Evolutionary conservation across 371 early-diverging fungal species (phyloP), one percentile per base, ranked within the genome.

Genomic region (Dinochytrium kinnereticum): DNA sequence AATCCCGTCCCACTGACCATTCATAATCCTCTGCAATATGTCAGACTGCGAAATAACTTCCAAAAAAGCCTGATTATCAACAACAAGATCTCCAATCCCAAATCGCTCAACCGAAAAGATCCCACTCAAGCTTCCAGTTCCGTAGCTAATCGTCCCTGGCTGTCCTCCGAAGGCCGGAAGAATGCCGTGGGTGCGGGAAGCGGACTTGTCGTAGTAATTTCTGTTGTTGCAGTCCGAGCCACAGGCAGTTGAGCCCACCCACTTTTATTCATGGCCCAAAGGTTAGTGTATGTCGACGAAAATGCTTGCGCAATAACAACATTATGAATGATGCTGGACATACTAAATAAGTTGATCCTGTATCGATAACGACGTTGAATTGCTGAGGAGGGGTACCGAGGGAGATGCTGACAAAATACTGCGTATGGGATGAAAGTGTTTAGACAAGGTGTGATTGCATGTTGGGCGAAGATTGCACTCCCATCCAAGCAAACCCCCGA

Each of bases 1-100:
- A 40, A 74, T 64, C 0, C 74, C 74, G 34, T 74, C 74, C 53
- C 70, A 69, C 17, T 26, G 51, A 19, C 64, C 51, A 13, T 2
- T 28, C 65, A 69, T 26, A 21, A 31, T 30, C 5, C 38, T 21
- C 30, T 49, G 44, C 34, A 74, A 59, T 28, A 24, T 28, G 0
- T 44, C 2, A 30, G 59, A 59, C 61, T 74, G 40, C 28, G 10
- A 13, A 13, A 33, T 37, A 30, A 69, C 74, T 2, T 64, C 64
- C 1, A 74, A 24, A 44, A 74, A 74, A 31, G 70, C 38, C 30
- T 51, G 40, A 19, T 50, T 64, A n/a, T 36, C 19, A 5, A 51
- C 17, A 15, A 30, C 49, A 24, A 51, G n/a, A 7, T 17, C 0
- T 5, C 51, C 64, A 53, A 68, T 39, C 7, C 33, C 33, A 33